phyloP scores from a whole-genome alignment of 2,329 filamentous ascomycete genomes.

The Fonsecaea monophora region DNA sequence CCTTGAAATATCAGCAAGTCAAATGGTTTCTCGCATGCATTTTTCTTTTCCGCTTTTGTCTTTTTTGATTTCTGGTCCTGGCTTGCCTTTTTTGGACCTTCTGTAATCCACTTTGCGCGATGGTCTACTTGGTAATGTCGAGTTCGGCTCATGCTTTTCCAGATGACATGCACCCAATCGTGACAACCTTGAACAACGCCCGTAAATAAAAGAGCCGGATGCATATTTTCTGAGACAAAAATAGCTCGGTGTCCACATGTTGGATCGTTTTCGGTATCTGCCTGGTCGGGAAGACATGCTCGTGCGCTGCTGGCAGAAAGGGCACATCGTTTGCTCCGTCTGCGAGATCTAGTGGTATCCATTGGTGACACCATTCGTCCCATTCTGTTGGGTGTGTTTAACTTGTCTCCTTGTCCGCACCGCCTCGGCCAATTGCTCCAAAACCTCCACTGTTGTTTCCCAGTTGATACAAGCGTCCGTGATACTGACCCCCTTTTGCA shows the following conservation, averaged over 20 bases:
- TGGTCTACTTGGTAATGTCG: not conserved
- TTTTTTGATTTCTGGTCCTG: not conserved
- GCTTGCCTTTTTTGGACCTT: not conserved
- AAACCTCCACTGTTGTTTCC: slow-evolving; percentile 79
- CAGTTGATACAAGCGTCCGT: slow-evolving; percentile 97
- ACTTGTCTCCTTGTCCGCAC: slow-evolving; percentile 74
- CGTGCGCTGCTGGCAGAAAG: not conserved
- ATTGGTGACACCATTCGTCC: slow-evolving; percentile 41
- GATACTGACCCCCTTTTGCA: slow-evolving; percentile 94
- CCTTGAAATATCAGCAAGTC: too few relatives aligned
- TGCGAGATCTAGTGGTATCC: slow-evolving; percentile 34
- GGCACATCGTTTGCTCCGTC: not conserved
- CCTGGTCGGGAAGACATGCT: not conserved
- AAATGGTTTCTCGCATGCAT: too few relatives aligned
- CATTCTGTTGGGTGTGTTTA: slow-evolving; percentile 40
- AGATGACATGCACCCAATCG: not conserved
- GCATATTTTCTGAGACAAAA: not conserved
- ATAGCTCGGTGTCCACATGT: not conserved
- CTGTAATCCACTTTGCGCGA: not conserved
- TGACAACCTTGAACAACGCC: not conserved
- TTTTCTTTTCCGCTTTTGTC: too few relatives aligned
- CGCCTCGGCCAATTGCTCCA: slow-evolving; percentile 85
- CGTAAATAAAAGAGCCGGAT: not conserved
- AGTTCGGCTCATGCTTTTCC: not conserved
- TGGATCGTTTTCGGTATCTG: not conserved